Percentiles rank a stretch among this genome's conserved stretches.
Conservation (phyloP, 257 asterid species). For the Fraxinus cuspidata region DNA sequence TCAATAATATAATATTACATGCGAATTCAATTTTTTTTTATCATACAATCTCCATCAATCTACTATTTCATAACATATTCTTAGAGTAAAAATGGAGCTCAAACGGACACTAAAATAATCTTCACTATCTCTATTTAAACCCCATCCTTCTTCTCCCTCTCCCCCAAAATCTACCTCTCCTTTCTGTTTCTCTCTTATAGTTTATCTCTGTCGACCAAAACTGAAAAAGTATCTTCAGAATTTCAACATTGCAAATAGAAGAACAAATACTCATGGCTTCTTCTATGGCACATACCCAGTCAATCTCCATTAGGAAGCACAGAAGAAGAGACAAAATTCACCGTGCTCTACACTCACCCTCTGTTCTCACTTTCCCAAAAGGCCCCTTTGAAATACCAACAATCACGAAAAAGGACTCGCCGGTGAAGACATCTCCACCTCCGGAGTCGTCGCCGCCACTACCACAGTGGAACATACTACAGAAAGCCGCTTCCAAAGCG, state of each 20-base stretch:
- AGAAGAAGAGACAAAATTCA: conserved; percentile 19
- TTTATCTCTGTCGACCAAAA: background rate
- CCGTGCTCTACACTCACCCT: conserved; percentile 41
- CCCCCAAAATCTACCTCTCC: conserved; percentile 29
- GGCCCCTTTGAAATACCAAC: conserved; percentile 16
- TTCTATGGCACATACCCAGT: conserved; percentile 28
- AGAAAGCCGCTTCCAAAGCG: conserved; percentile 42
- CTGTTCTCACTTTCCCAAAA: conserved; percentile 41
- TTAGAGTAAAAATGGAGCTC: too few species aligned
- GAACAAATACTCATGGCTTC: conserved; percentile 28
- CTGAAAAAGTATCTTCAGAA: background rate
- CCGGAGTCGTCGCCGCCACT: conserved; percentile 17
- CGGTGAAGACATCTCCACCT: background rate
- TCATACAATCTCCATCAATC: too few species aligned
- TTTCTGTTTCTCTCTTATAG: background rate
- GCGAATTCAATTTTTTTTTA: too few species aligned
- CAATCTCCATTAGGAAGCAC: conserved; percentile 27
- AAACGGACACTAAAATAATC: too few species aligned
- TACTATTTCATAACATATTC: too few species aligned
- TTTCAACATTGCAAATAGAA: background rate
- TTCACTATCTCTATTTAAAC: conserved; percentile 40
- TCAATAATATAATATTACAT: too few species aligned
- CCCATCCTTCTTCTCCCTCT: conserved; percentile 20
- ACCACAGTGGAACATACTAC: conserved; percentile 48
- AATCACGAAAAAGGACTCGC: background rate